Conservation (phyloP, 78 protist genomes). For the Pigoraptor vietnamica region DNA sequence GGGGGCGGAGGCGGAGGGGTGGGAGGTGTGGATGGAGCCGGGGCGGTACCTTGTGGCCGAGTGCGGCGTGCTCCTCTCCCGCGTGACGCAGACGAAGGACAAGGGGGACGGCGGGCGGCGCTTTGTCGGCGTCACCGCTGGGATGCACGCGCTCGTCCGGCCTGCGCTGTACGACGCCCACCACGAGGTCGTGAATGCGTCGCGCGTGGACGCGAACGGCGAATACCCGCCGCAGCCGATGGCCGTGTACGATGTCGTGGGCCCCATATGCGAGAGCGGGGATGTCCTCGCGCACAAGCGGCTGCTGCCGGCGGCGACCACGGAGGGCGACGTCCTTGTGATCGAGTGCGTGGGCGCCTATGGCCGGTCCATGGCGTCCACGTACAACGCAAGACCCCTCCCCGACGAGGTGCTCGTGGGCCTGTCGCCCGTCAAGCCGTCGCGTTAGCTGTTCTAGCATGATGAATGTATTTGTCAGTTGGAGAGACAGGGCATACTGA, state of each 20-base stretch:
- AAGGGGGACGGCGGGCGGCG: background rate
- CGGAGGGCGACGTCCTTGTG: background rate
- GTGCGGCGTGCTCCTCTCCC: background rate
- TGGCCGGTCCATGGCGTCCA: background rate
- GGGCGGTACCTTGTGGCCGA: background rate
- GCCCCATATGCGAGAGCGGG: slow-evolving; percentile 15
- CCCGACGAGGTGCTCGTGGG: no score
- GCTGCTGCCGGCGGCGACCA: background rate
- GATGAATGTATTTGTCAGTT: no score
- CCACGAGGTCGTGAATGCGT: background rate
- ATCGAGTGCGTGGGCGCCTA: slow-evolving; percentile 11
- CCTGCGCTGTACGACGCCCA: slow-evolving; percentile 13
- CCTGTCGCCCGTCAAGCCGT: no score
- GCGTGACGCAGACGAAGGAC: background rate
- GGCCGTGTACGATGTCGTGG: slow-evolving; percentile 21
- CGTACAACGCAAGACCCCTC: background rate
- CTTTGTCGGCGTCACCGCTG: slow-evolving; percentile 1
- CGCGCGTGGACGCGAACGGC: background rate
- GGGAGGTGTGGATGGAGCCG: slow-evolving; percentile 8
- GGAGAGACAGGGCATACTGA: no score
- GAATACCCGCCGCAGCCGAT: no score
- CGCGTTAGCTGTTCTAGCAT: no score
- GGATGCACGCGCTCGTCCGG: background rate
- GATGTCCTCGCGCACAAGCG: background rate
- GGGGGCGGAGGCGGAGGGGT: background rate